phyloP scores from a whole-genome alignment of 164 flowering plant genomes.

The Amborella trichopoda region DNA sequence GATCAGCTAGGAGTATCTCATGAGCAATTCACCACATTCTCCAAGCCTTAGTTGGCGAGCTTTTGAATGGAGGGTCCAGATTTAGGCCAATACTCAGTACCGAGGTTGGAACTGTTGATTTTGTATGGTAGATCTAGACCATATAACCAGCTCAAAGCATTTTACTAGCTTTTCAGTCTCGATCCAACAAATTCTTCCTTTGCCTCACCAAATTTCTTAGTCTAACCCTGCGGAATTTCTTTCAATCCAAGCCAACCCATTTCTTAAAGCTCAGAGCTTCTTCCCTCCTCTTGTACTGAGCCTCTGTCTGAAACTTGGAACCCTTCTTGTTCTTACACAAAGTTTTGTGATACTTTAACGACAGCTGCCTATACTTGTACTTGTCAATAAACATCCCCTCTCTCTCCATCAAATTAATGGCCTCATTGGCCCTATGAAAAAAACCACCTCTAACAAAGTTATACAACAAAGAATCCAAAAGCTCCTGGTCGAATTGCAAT shows the following conservation, averaged over 20 bases:
- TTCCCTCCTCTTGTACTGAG: conserved; percentile 70
- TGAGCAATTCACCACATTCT: too few relatives aligned
- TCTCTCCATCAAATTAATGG: conserved; percentile 72
- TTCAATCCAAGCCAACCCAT: conserved; percentile 54
- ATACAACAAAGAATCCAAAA: conserved; percentile 78
- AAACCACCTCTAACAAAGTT: conserved; percentile 94
- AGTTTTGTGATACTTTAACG: conserved; percentile 82
- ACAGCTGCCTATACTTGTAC: conserved; percentile 71
- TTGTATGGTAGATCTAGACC: too few relatives aligned
- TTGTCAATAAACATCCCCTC: conserved; percentile 81
- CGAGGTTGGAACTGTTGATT: too few relatives aligned
- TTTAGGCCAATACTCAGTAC: too few relatives aligned
- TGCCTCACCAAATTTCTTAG: too few relatives aligned
- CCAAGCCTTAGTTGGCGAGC: too few relatives aligned
- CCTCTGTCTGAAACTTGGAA: conserved; percentile 73
- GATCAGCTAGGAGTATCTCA: too few relatives aligned
- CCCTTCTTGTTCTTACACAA: conserved; percentile 59
- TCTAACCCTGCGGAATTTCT: too few relatives aligned
- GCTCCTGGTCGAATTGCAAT: conserved; percentile 86
- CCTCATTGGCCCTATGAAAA: conserved; percentile 83
- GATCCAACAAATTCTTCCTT: too few relatives aligned
- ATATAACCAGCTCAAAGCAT: too few relatives aligned
- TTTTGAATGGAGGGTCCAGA: too few relatives aligned
- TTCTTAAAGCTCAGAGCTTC: conserved; percentile 70
- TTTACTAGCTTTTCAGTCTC: too few relatives aligned